These are phyloP conservation scores for Vicia faba DNA, from an alignment of 306 rosid species.

Conservation along the genomic window DNA sequence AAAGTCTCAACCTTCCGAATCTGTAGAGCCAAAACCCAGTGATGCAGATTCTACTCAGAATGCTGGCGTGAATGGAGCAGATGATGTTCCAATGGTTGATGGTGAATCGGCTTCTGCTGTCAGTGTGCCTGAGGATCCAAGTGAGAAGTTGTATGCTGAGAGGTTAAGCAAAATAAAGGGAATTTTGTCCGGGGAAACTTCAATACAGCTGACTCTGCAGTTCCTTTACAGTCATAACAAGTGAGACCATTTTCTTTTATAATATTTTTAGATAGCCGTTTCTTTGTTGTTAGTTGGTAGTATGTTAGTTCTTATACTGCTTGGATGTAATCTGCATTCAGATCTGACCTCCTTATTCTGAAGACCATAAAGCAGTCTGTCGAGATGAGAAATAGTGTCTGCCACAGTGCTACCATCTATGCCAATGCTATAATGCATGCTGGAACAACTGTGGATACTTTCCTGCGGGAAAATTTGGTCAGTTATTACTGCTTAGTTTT, in stretches of 20 bases:
- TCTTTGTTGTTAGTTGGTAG: constrained; percentile 25
- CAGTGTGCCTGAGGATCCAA: constrained; percentile 71
- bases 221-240: constrained; percentile 96
- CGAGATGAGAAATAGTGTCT: constrained; percentile 97
- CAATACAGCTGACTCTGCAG: constrained; percentile 86
- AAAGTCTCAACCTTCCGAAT: constrained; percentile 55
- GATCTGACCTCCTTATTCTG: constrained; percentile 93
- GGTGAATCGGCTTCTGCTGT: constrained; percentile 51
- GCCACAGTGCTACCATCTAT: constrained; percentile 96
- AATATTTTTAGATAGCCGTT: constrained; percentile 11
- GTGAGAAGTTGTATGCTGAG: constrained; percentile 74
- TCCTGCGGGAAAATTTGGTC: constrained; percentile 94
- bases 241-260: constrained; percentile 54
- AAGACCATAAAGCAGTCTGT: constrained; percentile 98
- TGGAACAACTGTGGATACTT: constrained; percentile 95
- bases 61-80: constrained; percentile 56
- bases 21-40: constrained; percentile 53
- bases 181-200: constrained; percentile 92
- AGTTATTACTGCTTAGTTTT: constrained; percentile 25
- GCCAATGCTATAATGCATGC: constrained; percentile 99
- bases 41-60: constrained; percentile 60
- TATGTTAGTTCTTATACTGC: constrained; percentile 33
- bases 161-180: constrained; percentile 82
- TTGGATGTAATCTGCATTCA: constrained; percentile 44
- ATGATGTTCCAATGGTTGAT: constrained; percentile 82